Conservation (phyloP, 257 asterid genomes). For the Plectranthus barbatus region DNA sequence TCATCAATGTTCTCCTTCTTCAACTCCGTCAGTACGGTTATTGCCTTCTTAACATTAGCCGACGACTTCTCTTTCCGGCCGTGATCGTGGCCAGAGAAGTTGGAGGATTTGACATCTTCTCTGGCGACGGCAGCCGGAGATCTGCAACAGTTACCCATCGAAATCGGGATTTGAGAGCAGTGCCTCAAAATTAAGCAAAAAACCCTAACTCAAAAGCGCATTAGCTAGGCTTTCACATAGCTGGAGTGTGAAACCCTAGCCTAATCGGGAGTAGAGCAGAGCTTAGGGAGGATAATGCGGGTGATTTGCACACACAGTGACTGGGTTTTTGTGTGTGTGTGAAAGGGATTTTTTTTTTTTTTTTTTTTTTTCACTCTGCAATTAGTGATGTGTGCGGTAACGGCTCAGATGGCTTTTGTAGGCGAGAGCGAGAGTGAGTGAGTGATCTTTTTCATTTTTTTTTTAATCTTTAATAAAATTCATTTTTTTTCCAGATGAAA, state of each 20-base stretch:
- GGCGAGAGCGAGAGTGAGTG: conserved; percentile 5
- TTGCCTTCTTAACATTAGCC: conserved; percentile 29
- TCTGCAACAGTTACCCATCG: conserved; percentile 76
- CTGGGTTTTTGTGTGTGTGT: conserved; percentile 1
- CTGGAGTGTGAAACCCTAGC: conserved; percentile 21
- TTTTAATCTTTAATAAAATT: background rate
- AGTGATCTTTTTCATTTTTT: conserved; percentile 3
- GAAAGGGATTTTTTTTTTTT: conserved; percentile 5
- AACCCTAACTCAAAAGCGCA: conserved; percentile 14
- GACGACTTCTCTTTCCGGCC: conserved; percentile 50
- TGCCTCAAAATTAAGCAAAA: background rate
- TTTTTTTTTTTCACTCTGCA: conserved; percentile 22
- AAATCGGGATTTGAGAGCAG: conserved; percentile 19
- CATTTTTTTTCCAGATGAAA: too few relatives aligned
- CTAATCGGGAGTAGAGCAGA: conserved; percentile 9
- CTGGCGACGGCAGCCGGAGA: conserved; percentile 95
- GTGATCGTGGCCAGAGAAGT: conserved; percentile 70
- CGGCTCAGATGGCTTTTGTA: conserved; percentile 44
- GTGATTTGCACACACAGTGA: conserved; percentile 17
- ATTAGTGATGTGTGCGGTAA: conserved; percentile 31
- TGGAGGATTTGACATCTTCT: conserved; percentile 74
- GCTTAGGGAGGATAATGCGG: conserved; percentile 19
- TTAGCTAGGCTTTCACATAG: conserved; percentile 35
- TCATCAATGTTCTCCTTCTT: conserved; percentile 70
- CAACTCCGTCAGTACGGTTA: conserved; percentile 50